Evolutionary conservation across 495 filamentous ascomycete genomes (phyloP), one percentile per base, ranked within the genome.

Genomic region (Penicillium canescens): DNA sequence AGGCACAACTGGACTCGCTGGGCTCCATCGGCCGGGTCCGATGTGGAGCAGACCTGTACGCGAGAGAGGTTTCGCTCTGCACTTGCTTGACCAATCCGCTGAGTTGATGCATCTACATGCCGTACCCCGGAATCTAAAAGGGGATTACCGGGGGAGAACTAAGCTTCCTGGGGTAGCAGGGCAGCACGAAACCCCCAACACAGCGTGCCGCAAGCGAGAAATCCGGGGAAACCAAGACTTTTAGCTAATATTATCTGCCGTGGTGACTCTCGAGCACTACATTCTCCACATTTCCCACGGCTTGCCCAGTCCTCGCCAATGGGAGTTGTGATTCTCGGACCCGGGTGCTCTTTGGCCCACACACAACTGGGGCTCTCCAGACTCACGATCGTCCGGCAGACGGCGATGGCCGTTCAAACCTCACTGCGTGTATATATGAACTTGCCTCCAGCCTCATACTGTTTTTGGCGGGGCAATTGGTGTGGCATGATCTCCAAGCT

Each of bases 191-290:
- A 24, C 28, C 40, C 33, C 39, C 45, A 41, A 18, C 23, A 14
- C 10, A 12, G 10, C 34, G 12, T 44, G n/a, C 8, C 12, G 11
- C 6, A 56, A 84, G 78, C 52, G 74, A 82, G n/a, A 82, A 86
- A 74, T 86, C 84, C 57, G 72, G 78, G 54, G 86, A 70, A 52
- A 62, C 57, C 64, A 65, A 41, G 21, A 50, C 4, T 7, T 42
- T 50, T 50, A 45, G 39, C 37, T 50, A 55, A 55, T 55, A 44
- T 31, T 23, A 50, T 43, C 34, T 4, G 38, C 16, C 21, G 14
- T 36, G 10, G 23, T 18, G 20, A 36, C 39, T 20, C 13, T 37
- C 42, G 33, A 12, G 24, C 38, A 21, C 18, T 12, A 23, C 7
- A 6, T 40, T 20, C 46, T 50, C 53, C 53, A 55, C 53, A 28